Evolutionary conservation across 176 grass and related monocot genomes (phyloP), one percentile per base, ranked within the genome.

Genomic region (Aegilops tauschii): DNA sequence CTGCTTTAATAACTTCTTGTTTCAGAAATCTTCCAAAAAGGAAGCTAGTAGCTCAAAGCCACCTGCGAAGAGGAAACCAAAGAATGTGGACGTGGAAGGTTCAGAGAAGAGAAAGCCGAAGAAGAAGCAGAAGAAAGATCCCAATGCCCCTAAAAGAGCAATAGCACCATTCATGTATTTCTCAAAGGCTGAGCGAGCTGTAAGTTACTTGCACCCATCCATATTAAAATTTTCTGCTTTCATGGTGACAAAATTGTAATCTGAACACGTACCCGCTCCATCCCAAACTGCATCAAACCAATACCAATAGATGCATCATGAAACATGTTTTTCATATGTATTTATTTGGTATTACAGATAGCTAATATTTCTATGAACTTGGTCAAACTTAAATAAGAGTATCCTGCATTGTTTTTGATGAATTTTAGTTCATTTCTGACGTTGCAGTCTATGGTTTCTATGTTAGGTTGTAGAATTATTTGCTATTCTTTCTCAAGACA

Each of bases 101-200:
- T 93, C 89, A 50, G 88, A 93, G 81, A 95, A 95, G 82, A 95
- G 44, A 70, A 92, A 86, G 61, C 65, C 82, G 20, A 95, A 93
- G 89, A 95, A 90, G 63, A 81, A 87, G 27, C 66, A 87, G 4
- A 93, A 91, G 77, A 95, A 93, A 68, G 94, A 95, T 79, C 94
- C 94, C 58, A 95, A 95, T 85, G 94, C 94, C 70, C 94, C 94
- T 78, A 95, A 95, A 91, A 87, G 94, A 76, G 94, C 91, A 39
- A 95, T 93, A 80, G 78, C 81, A 70, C 91, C 85, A 16, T 93
- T 95, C 37, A 95, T 95, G 96, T 98, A 96, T 80, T 98, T 96
- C 75, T 96, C 93, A 75, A 98, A 94, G 90, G 88, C 93, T 30
- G 96, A 98, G 87, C 86, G 96, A 96, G 88, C 85, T 61, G 96